Percentiles rank a stretch among this genome's conserved stretches.
Evolutionary conservation across 306 rosid genomes (phyloP).

Genomic region (Betula pendula): DNA sequence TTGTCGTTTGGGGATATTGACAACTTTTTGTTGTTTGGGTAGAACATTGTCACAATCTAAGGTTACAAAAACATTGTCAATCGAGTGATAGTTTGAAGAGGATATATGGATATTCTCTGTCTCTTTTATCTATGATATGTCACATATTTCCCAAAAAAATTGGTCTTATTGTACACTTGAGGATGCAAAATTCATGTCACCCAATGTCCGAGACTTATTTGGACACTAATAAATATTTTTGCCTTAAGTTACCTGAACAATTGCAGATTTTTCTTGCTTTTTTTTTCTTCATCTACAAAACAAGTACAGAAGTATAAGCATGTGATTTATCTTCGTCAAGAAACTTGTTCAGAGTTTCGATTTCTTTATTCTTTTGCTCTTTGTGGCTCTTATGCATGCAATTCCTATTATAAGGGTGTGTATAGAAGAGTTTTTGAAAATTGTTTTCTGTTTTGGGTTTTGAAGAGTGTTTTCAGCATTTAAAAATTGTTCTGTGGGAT

Average conservation of each 20-base stretch:
- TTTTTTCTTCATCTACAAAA: neutral
- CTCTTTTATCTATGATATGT: neutral
- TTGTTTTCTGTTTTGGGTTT: too few species aligned
- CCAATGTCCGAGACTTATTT: neutral
- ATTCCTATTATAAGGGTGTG: neutral
- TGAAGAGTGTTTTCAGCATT: too few species aligned
- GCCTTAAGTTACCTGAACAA: neutral
- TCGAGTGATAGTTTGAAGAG: too few species aligned
- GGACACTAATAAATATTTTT: neutral
- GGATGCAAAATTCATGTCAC: neutral
- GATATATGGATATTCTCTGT: too few species aligned
- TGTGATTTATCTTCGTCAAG: neutral
- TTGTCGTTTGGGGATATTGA: too few species aligned
- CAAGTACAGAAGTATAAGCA: neutral
- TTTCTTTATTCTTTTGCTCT: neutral
- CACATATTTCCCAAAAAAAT: neutral
- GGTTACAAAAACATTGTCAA: too few species aligned
- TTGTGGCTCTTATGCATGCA: neutral
- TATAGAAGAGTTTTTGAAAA: too few species aligned
- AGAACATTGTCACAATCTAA: too few species aligned
- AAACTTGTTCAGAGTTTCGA: neutral
- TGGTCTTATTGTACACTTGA: neutral
- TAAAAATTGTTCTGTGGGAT: too few species aligned
- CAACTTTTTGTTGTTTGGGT: too few species aligned
- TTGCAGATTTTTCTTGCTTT: neutral